phyloP scores from a whole-genome alignment of 352 stramenopile genomes.

The Phytophthora quininea region DNA sequence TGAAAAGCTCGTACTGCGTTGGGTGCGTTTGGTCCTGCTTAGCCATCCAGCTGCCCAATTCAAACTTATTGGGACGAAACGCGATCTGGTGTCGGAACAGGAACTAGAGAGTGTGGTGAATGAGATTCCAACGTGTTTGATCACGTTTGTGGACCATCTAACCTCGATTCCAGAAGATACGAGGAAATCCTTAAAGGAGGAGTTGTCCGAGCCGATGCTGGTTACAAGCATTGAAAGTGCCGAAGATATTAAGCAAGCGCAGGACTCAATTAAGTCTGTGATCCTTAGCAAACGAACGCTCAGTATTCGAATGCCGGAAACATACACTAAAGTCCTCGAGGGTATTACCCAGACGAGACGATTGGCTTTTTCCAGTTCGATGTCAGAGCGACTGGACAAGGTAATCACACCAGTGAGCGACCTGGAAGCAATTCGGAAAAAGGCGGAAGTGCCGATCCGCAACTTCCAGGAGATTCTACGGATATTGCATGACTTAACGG shows the following conservation, averaged over 20 bases:
- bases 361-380: background rate
- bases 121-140: constrained; percentile 1
- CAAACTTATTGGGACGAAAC: constrained; percentile 23
- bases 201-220: constrained; percentile 3
- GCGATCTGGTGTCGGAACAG: constrained; percentile 1
- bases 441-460: too few relatives aligned
- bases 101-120: background rate
- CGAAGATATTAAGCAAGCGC: background rate
- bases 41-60: constrained; percentile 21
- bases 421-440: too few relatives aligned
- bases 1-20: constrained; percentile 15
- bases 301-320: constrained; percentile 8
- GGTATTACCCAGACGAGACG: background rate
- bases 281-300: constrained; percentile 2
- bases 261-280: background rate
- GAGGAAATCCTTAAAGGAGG: background rate
- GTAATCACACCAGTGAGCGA: too few relatives aligned
- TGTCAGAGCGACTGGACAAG: too few relatives aligned
- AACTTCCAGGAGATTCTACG: constrained; percentile 8
- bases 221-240: background rate
- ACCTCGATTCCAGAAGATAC: background rate
- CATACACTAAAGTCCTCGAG: constrained; percentile 12
- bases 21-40: constrained; percentile 13
- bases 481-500: constrained; percentile 13
- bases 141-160: background rate